phyloP scores from a whole-genome alignment of 139 green algal genomes.

The Micractinium conductrix region DNA sequence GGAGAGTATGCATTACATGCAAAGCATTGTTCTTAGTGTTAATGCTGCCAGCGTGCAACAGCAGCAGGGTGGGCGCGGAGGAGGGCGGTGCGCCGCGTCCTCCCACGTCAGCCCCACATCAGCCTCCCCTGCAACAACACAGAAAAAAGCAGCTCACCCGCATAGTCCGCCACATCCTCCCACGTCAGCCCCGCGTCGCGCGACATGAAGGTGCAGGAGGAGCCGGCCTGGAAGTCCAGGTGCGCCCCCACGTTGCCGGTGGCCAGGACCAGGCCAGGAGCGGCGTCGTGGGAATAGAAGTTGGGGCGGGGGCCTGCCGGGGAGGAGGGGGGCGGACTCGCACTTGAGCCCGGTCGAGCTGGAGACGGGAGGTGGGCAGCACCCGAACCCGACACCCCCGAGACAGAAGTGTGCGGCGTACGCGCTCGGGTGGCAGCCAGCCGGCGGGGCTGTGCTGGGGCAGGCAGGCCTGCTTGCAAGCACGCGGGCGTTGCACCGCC shows the following conservation, averaged over 20 bases:
- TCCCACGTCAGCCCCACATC: neutral
- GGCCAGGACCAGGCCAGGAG: conserved; percentile 90
- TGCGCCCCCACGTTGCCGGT: conserved; percentile 83
- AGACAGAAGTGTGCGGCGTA: too few species aligned
- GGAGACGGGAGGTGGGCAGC: neutral
- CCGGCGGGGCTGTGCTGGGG: too few species aligned
- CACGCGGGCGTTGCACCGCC: too few species aligned
- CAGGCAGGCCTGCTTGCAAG: too few species aligned
- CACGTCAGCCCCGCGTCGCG: conserved; percentile 90
- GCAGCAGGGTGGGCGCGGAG: too few species aligned
- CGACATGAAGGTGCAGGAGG: conserved; percentile 86
- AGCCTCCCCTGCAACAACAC: too few species aligned
- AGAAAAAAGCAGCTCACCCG: too few species aligned
- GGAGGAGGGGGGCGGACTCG: neutral
- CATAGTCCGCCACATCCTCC: conserved; percentile 81
- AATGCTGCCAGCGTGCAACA: too few species aligned
- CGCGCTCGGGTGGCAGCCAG: too few species aligned
- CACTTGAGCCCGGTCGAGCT: neutral
- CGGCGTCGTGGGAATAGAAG: conserved; percentile 86
- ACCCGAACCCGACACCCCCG: too few species aligned
- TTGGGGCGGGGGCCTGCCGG: conserved; percentile 53
- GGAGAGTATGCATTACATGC: too few species aligned
- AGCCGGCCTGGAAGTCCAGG: conserved; percentile 49
- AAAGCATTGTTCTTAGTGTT: too few species aligned
- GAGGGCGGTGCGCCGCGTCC: neutral